Base-by-base conservation (phyloP, 352 stramenopile species). In the Thalassiosira allenii region DNA sequence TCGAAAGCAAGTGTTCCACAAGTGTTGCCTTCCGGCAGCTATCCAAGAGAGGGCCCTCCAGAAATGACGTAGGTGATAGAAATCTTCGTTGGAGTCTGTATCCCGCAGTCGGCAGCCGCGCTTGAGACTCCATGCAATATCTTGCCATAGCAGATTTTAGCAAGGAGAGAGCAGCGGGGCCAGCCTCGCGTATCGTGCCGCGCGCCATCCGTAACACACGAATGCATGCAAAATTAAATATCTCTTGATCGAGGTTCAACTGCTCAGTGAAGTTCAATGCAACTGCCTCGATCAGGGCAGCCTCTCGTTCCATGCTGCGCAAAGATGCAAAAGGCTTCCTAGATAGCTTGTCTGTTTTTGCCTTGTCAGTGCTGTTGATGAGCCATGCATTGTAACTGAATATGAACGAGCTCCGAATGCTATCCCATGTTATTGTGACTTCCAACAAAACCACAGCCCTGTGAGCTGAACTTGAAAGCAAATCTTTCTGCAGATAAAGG, bases 51-150 rank as follows among this genome's bases (percentile, higher is more conserved):
- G 57, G 9, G 23, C 58, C 73, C 6, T 69, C 32, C 17, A 87
- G 57, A 67, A 87, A 81, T 63, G 73, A 64, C 22, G 68, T 71
- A 51, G 73, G 73, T 37, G 66, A 76, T 61, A 87, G 49, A 56
- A 81, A 87, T 70, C 73, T 75, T 59, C 79, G 41, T 74, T 87
- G 73, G 23, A 87, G 40, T 41, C 51, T 73, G 43, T 79, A 87
- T 14, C 58, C 56, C 54, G 65, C 23, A 6, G 63, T 58, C 22
- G 30, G 44, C 11, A 54, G 59, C 25, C 67, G 25, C 33, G 33
- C 1, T 64, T 81, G 72, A 62, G 41, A 59, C 59, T 81, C 47
- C 27, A 33, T 8, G 25, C 14, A n/a, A 65, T 75, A 81, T 70
- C 56, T 59, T 58, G 40, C 43, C 5, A 81, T 72, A n/a, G 44